phyloP scores from a whole-genome alignment of 805 yeast species.

The Ogataea trehalophila region DNA sequence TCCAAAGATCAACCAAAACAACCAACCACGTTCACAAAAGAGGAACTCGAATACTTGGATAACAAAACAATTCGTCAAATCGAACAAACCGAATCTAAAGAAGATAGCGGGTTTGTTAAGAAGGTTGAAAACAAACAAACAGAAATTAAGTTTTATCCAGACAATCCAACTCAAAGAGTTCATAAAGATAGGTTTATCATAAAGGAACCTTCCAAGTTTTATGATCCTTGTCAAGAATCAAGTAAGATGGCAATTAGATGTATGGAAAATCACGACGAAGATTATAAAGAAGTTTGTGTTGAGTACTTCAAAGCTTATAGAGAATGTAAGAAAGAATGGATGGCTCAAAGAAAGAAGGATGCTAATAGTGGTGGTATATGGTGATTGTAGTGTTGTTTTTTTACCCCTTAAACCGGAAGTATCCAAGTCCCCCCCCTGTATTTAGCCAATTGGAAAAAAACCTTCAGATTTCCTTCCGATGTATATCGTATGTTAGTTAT shows the following conservation, averaged over 20 bases:
- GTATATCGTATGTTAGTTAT: too few species aligned
- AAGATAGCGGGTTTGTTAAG: slow-evolving; percentile 49
- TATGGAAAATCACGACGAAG: slow-evolving; percentile 71
- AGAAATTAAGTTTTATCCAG: slow-evolving; percentile 74
- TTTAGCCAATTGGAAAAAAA: too few species aligned
- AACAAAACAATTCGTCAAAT: slow-evolving; percentile 24
- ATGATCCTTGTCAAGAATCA: slow-evolving; percentile 90
- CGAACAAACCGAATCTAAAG: slow-evolving; percentile 12
- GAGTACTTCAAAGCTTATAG: slow-evolving; percentile 90
- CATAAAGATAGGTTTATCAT: slow-evolving; percentile 65
- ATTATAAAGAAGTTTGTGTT: slow-evolving; percentile 56
- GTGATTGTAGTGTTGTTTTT: slow-evolving; percentile 10
- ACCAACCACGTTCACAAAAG: slow-evolving; percentile 7
- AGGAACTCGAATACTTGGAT: slow-evolving; percentile 18
- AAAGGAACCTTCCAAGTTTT: slow-evolving; percentile 78
- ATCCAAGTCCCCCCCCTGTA: too few species aligned
- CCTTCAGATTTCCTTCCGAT: too few species aligned
- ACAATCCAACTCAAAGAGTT: slow-evolving; percentile 68
- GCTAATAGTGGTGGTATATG: slow-evolving; percentile 27
- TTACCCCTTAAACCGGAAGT: too few species aligned
- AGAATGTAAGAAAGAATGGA: slow-evolving; percentile 84
- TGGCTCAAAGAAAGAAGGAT: slow-evolving; percentile 30
- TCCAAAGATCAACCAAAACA: not conserved
- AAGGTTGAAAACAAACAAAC: slow-evolving; percentile 35
- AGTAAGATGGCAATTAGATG: slow-evolving; percentile 84